Evolutionary conservation across 2,329 filamentous ascomycete genomes (phyloP), one percentile per base, ranked within the genome.

Genomic region (Phyllosticta paracitricarpa): DNA sequence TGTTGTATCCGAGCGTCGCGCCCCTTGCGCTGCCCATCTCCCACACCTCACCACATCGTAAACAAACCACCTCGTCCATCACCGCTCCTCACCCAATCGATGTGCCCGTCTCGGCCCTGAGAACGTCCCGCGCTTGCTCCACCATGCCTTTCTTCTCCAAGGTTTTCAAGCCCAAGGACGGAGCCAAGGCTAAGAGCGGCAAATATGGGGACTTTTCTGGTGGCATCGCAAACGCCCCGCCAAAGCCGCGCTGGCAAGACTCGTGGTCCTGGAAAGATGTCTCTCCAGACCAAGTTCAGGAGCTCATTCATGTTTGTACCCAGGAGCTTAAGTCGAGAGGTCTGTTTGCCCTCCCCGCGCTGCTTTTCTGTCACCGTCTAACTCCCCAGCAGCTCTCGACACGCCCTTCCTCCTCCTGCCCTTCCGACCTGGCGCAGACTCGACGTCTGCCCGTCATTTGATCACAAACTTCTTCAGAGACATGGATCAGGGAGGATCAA

Each of bases 271-370:
- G 93, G 70, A 89, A 83, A 60, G 84, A 86, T 55, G 87, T 99
- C 66, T 87, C 90, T 59, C 89, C 92, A 4, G 91, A 96, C 66
- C 94, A 99, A 77, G 86, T 99, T 56, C 87, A 92, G 69, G 91
- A 96, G 71, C 78, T 99, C 64, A 80, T 97, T 58, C 84, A 86
- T 71, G 85, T 86, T 66, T 97, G 91, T 77, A 95, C 92, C 10
- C 82, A 86, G 61, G 94, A 99, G 78, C 84, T 99, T 74, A 99
- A 97, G 78, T 88, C 89, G 63, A 84, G 92, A 89, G 93, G 93
- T 96, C 85, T 68, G 69, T 67, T 48, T 9, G 6, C 7, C 4
- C 17, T 22, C 3, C 48, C 54, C 2, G 10, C 28, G 22, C 12
- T 28, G 25, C 40, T 8, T 30, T 8, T 10, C 33, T 3, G 25